Percentiles rank a stretch among this genome's conserved stretches.
These are phyloP conservation scores for Ceratocystis papillata DNA, from an alignment of 2,329 filamentous ascomycete species.

Conservation along the genomic window DNA sequence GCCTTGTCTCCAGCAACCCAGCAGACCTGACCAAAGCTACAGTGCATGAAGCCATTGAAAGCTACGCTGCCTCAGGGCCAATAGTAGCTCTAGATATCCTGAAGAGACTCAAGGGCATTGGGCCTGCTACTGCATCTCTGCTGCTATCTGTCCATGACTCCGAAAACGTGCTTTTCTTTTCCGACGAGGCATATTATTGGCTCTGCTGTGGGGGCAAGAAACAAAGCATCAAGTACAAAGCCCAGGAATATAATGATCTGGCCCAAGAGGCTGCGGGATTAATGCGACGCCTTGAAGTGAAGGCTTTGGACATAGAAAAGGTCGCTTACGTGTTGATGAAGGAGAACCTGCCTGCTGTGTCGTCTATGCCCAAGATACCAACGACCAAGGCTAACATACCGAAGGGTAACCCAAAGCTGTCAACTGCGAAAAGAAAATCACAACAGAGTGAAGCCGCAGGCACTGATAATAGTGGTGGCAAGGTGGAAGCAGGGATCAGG, in stretches of 20 bases:
- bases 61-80: slow-evolving; percentile 35
- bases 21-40: slow-evolving; percentile 35
- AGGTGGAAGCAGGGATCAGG: neutral
- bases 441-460: neutral
- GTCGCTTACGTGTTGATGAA: slow-evolving; percentile 50
- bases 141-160: slow-evolving; percentile 56
- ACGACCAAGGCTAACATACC: neutral
- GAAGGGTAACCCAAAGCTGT: slow-evolving; percentile 24
- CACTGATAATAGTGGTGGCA: neutral
- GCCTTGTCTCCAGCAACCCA: slow-evolving; percentile 51
- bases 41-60: slow-evolving; percentile 42
- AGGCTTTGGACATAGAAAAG: slow-evolving; percentile 55
- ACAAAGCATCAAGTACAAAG: slow-evolving; percentile 54
- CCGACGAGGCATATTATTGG: slow-evolving; percentile 70
- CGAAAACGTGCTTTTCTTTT: slow-evolving; percentile 58
- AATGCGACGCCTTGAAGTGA: slow-evolving; percentile 40
- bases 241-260: slow-evolving; percentile 56
- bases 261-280: slow-evolving; percentile 36
- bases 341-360: neutral
- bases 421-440: slow-evolving; percentile 17
- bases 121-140: slow-evolving; percentile 68
- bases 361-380: neutral
- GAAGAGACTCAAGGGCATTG: slow-evolving; percentile 58
- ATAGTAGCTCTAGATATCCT: slow-evolving; percentile 45
- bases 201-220: slow-evolving; percentile 45